phyloP scores from a whole-genome alignment of 2,329 filamentous ascomycete species.

The Cladophialophora psammophila region DNA sequence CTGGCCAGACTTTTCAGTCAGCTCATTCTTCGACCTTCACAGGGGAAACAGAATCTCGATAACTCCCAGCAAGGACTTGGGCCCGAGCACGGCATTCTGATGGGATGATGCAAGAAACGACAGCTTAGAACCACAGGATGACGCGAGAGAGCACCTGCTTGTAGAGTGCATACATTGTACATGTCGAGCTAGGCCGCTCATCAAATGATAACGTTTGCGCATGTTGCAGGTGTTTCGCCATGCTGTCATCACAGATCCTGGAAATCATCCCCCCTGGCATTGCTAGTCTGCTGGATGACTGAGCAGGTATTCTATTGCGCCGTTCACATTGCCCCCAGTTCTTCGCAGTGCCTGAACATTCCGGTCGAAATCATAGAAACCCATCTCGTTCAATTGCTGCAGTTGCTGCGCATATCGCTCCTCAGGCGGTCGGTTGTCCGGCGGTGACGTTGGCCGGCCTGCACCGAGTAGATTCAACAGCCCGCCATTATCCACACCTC shows the following conservation, averaged over 20 bases:
- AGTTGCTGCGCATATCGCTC: conserved; percentile 91
- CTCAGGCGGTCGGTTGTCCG: conserved; percentile 88
- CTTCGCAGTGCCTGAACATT: conserved; percentile 88
- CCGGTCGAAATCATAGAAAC: conserved; percentile 94
- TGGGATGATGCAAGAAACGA: not conserved
- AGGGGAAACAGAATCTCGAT: not conserved
- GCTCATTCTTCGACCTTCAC: not conserved
- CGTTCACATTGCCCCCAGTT: conserved; percentile 92
- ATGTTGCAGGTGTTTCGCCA: conserved; percentile 1
- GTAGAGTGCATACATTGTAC: conserved; percentile 12
- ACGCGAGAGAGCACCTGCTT: conserved; percentile 1
- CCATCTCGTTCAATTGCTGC: conserved; percentile 96
- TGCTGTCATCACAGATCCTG: conserved; percentile 3
- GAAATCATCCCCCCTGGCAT: not conserved
- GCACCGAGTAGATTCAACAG: conserved; percentile 46
- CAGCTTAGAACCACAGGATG: not conserved
- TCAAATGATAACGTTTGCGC: conserved; percentile 7
- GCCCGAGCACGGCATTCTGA: not conserved
- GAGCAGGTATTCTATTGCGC: conserved; percentile 56
- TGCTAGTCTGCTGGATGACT: conserved; percentile 34
- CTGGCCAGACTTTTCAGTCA: not conserved
- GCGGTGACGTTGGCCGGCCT: conserved; percentile 60
- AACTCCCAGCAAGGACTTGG: not conserved
- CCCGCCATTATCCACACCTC: conserved; percentile 48
- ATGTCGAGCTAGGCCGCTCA: conserved; percentile 6